These are phyloP conservation scores for Mycena rosella DNA, from an alignment of 768 basidiomycete species.

Conservation along the genomic window DNA sequence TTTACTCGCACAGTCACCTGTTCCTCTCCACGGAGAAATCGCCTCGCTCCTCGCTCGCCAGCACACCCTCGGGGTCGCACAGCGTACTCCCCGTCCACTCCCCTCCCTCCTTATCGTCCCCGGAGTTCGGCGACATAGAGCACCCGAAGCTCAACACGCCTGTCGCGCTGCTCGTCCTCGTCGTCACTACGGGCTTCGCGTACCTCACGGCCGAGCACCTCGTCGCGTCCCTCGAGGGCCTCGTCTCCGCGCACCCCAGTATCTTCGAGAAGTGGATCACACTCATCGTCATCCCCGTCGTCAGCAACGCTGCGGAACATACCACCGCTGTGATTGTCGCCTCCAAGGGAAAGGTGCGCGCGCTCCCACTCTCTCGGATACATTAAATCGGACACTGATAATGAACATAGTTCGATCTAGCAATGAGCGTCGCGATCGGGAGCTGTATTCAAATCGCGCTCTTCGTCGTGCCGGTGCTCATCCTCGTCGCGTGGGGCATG, in stretches of 20 bases:
- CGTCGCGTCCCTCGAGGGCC: neutral
- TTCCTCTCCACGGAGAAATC: neutral
- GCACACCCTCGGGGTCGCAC: neutral
- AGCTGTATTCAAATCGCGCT: slow-evolving; percentile 1
- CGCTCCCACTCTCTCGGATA: neutral
- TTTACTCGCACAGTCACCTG: neutral
- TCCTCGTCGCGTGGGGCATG: slow-evolving; percentile 1
- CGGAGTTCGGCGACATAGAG: neutral
- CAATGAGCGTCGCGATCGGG: neutral
- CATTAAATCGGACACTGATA: neutral
- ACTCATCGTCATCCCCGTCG: neutral
- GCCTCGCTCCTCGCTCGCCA: neutral
- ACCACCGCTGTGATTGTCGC: neutral
- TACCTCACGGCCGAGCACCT: slow-evolving; percentile 1
- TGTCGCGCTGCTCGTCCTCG: neutral
- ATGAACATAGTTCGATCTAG: neutral
- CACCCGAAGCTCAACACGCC: neutral
- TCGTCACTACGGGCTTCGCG: neutral
- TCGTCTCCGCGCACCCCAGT: neutral
- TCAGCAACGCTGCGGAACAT: slow-evolving; percentile 1
- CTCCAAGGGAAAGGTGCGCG: neutral
- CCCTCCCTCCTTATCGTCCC: neutral
- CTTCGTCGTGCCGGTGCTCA: neutral
- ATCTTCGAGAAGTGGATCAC: neutral
- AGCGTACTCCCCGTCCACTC: neutral